Conservation (phyloP, 1,284 basidiomycete species). For the Ceratobasidium theobromae region DNA sequence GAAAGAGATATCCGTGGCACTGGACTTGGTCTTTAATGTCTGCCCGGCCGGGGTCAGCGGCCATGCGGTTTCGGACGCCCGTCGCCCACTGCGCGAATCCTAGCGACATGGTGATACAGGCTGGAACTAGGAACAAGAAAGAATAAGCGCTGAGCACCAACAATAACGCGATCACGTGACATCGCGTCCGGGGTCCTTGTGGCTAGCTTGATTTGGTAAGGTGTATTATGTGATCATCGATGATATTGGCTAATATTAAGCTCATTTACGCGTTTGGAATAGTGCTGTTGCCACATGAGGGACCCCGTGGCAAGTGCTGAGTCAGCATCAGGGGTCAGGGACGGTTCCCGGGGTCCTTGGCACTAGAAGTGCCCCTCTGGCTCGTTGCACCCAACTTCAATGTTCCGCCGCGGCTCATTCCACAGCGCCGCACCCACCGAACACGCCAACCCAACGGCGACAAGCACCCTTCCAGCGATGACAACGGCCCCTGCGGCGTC, state of each 20-base stretch:
- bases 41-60: constrained; percentile 66
- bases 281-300: too few relatives aligned
- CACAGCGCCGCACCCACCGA: too few relatives aligned
- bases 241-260: too few relatives aligned
- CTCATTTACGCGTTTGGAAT: too few relatives aligned
- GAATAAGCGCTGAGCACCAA: constrained; percentile 11
- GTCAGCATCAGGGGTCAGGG: constrained; percentile 1
- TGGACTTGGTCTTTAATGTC: constrained; percentile 71
- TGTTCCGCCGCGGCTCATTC: constrained; percentile 21
- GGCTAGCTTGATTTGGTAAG: too few relatives aligned
- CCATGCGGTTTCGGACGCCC: constrained; percentile 64
- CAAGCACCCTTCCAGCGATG: constrained; percentile 19
- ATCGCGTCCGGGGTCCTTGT: background rate
- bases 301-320: too few relatives aligned
- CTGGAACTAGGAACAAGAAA: background rate
- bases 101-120: constrained; percentile 5
- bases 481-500: too few relatives aligned
- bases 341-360: background rate
- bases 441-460: constrained; percentile 44
- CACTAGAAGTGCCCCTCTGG: background rate
- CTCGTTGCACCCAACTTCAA: too few relatives aligned
- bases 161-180: constrained; percentile 29
- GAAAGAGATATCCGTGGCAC: constrained; percentile 69
- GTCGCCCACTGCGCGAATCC: constrained; percentile 57
- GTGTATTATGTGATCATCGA: too few relatives aligned